Base-by-base conservation (phyloP, 169 alveolate species). In the Gregarina niphandrodes region DNA sequence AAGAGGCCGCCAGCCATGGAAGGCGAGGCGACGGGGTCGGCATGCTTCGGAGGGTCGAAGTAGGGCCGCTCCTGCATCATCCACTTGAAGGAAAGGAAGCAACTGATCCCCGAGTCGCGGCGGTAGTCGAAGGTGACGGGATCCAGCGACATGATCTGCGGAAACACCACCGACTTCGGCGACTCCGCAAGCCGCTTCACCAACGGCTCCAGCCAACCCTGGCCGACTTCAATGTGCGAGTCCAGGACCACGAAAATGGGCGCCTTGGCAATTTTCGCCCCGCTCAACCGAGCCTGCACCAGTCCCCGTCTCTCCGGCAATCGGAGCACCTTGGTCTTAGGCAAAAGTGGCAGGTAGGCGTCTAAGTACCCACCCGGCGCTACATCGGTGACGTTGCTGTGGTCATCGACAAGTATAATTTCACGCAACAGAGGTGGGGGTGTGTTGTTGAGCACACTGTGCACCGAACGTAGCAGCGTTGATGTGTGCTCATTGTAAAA, bases 1-100 rank as follows among this genome's bases (percentile, higher is more conserved):
- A 46, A 42, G n/a, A 59, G 60, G 20, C 69, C 69, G 11, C 69
- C 69, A 5, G 66, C 69, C 45, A 45, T 50, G 37, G 53, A 20
- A 15, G 69, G 69, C 11, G 69, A 59, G 13, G 56, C 30, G 18
- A 52, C 47, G 21, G 58, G 49, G 4, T 53, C 56, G 2, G 58
- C 37, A 15, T 29, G 37, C 3, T 31, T 41, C 12, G 48, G 31
- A 3, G 37, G 21, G 7, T 61, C 64, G 1, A 53, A 42, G 2
- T 49, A 19, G 4, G 69, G 44, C 23, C 42, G 47, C 17, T 59
- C 69, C 12, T 42, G 51, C 24, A 59, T 42, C 16, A 44, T 36
- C 42, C 60, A 59, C 13, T 48, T 42, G 36, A 59, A 59, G 20
- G 56, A 49, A 3, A 59, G 50, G 37, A 5, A 29, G 47, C 56